A percentile compares a stretch with the other conserved stretches of the same genome.
Conservation (phyloP, 441 rosid genomes). For the Arabidopsis lyrata region DNA sequence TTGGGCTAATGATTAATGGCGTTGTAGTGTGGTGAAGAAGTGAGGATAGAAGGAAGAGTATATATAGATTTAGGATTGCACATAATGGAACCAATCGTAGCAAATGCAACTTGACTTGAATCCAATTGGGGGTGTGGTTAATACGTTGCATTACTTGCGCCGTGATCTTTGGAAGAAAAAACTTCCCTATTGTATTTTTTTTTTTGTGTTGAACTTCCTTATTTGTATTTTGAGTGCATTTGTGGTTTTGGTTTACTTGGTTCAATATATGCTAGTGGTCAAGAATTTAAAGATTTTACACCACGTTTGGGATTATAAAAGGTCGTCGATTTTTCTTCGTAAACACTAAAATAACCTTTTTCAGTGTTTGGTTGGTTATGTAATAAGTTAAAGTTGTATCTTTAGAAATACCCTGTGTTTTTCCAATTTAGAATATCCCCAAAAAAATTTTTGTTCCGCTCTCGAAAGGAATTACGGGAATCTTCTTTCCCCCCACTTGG, state of each 20-base stretch:
- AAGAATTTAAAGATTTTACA: background rate
- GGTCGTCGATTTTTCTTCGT: background rate
- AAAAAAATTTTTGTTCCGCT: too few relatives aligned
- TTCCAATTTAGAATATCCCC: background rate
- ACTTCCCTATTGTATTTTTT: background rate
- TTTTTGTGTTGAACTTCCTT: background rate
- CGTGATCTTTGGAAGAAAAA: constrained; percentile 36
- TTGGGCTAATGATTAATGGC: constrained; percentile 1
- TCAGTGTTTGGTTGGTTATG: background rate
- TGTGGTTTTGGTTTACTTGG: background rate
- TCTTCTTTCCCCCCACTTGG: constrained; percentile 33
- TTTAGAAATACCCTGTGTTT: background rate
- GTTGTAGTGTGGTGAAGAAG: constrained; percentile 28
- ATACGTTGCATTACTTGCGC: constrained; percentile 45
- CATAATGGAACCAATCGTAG: constrained; percentile 18
- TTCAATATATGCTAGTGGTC: background rate
- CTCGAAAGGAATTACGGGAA: background rate
- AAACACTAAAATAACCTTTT: too few relatives aligned
- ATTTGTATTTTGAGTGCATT: background rate
- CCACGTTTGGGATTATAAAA: background rate
- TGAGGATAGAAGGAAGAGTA: constrained; percentile 30
- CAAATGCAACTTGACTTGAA: constrained; percentile 41
- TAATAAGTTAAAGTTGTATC: background rate
- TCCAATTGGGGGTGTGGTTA: constrained; percentile 27
- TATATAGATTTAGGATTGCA: constrained; percentile 39